Evolutionary conservation across 495 filamentous ascomycete genomes (phyloP), one percentile per base, ranked within the genome.

Genomic region (Aspergillus ellipticus): DNA sequence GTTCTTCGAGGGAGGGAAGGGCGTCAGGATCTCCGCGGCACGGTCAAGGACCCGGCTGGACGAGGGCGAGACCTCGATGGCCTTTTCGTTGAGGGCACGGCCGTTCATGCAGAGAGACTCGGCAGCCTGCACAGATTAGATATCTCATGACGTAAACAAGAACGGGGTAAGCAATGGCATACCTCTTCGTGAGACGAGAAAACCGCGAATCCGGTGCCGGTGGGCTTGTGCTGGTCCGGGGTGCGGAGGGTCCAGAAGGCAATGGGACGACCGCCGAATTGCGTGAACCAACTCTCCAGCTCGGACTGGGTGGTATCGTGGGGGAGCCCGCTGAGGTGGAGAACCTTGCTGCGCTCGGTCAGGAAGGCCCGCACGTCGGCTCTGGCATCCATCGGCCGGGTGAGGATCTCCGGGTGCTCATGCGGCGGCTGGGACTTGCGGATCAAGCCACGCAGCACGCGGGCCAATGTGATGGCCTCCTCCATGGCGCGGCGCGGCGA

Each of bases 111-210:
- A 96, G 42, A 98, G 80, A 73, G 89, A 95, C 68, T 98, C 94
- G 19, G 94, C 94, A 50, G 90, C 90, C 90, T 94, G 65, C 37
- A 55, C 59, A 54, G 66, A 60, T 68, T 72, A 63, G 31, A 29
- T 17, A 15, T 66, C 19, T n/a, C 11, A 35, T 17, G 42, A 33
- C 17, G 16, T 28, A 9, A 9, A 55, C 10, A 39, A n/a, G 20
- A 55, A 19, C 10, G 10, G 47, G 35, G 24, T 17, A 55, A 26
- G 61, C 20, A 33, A 42, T 58, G 58, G 77, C 89, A 76, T 78
- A 96, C 93, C 89, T 98, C 94, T 82, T 98, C 94, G 64, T 98
- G 94, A 24, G 93, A 97, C 50, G 94, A 97, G 68, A 98, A 98
- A 29, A 97, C 92, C 19, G 93, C 94, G 71, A 98, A 98, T 21